Conservation (phyloP, 2,329 filamentous ascomycete species). For the Fusarium sp. region DNA sequence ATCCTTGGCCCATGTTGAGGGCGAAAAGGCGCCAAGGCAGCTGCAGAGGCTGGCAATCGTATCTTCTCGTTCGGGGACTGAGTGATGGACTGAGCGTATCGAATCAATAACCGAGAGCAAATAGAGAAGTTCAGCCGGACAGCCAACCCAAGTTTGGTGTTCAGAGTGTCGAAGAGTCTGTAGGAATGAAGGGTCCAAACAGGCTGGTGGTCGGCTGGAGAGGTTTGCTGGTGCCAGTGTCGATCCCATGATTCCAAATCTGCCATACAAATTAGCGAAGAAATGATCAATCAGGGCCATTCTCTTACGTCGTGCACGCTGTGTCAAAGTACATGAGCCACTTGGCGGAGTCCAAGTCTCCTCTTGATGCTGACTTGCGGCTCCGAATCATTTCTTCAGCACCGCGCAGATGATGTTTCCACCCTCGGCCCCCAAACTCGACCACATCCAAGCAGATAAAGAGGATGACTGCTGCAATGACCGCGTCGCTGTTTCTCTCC, state of each 20-base stretch:
- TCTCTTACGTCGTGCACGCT: slow-evolving; percentile 18
- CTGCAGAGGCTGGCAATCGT: background rate
- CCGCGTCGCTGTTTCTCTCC: background rate
- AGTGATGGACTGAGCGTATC: background rate
- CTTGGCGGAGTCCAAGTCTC: background rate
- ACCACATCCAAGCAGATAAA: slow-evolving; percentile 23
- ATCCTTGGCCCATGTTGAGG: slow-evolving; percentile 1
- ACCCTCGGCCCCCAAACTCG: slow-evolving; percentile 15
- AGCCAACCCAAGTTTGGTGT: slow-evolving; percentile 24
- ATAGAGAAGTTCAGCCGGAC: slow-evolving; percentile 18
- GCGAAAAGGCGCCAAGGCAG: slow-evolving; percentile 1
- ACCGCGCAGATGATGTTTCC: slow-evolving; percentile 13
- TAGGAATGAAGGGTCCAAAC: background rate
- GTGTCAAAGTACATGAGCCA: slow-evolving; percentile 23
- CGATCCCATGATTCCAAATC: slow-evolving; percentile 19
- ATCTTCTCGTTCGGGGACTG: background rate
- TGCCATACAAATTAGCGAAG: background rate
- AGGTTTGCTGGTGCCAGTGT: slow-evolving; percentile 4
- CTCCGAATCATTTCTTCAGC: slow-evolving; percentile 14
- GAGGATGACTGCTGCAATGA: slow-evolving; percentile 14
- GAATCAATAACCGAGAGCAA: slow-evolving; percentile 5
- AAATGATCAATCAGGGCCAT: too few species aligned
- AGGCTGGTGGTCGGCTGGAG: background rate
- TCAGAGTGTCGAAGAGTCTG: slow-evolving; percentile 18
- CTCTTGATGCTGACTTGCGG: background rate